Base-by-base conservation (phyloP, 371 early-diverging fungal genomes). In the Syncephalastrum monosporum region DNA sequence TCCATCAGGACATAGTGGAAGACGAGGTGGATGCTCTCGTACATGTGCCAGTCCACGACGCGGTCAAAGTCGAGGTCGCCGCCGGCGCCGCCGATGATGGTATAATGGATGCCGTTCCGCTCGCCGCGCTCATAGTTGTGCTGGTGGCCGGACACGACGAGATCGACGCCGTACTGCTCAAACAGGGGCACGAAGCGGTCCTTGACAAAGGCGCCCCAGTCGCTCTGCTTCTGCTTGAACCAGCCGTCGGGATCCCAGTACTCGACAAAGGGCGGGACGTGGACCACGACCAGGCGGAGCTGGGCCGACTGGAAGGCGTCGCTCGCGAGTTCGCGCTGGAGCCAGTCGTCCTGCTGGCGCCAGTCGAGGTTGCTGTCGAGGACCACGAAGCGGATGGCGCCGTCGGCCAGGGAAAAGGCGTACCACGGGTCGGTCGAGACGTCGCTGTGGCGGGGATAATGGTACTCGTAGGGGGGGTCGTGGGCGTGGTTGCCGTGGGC, bases 111-210 rank as follows among this genome's bases (percentile, higher is more conserved):
- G 15, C 79, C 77, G 45, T 82, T 76, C 0, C 71, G 71, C 63
- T 79, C 62, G 15, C 83, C 82, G 38, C 85, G 69, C 68, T 89
- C 85, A 60, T 91, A 91, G 55, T 91, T 91, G 60, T 91, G 91
- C 57, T 91, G 91, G 63, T 91, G 91, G 5, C 91, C 91, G 1
- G 90, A 90, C 6, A 91, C 82, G 3, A 91, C 90, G 33, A 91
- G 62, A 58, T 91, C 91, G 3, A 91, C 88, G 4, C 75, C 72
- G 53, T 84, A 65, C 55, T 81, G 56, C 48, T 84, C 82, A 65
- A 91, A 89, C 43, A 91, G 52, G 2, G 83, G 78, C 3, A 85
- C 89, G 57, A 81, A 90, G 15, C 86, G 81, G 6, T 83, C 68
- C 46, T 86, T 76, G 0, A 91, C 67, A 69, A 89, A 88, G 2